These are phyloP conservation scores for Arthrobotrys sinensis DNA, from an alignment of 2,329 filamentous ascomycete genomes.

Conservation along the genomic window DNA sequence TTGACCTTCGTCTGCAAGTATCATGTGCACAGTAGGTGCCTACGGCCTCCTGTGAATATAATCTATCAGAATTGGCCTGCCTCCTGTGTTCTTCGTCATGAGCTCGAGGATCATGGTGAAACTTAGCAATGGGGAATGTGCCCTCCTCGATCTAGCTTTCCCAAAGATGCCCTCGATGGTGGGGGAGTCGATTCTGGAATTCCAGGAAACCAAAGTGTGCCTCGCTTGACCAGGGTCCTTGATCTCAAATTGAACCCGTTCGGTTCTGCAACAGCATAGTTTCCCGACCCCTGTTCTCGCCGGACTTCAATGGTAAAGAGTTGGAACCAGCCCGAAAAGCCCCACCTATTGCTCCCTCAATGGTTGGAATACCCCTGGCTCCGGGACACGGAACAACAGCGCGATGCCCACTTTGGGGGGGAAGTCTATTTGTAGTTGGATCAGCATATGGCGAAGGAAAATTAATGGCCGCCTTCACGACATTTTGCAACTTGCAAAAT, in stretches of 20 bases:
- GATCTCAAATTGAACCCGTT: slow-evolving; percentile 52
- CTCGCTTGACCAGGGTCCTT: slow-evolving; percentile 57
- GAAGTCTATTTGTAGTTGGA: slow-evolving; percentile 35
- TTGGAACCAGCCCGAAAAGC: slow-evolving; percentile 31
- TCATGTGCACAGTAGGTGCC: slow-evolving; percentile 60
- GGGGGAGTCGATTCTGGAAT: slow-evolving; percentile 60
- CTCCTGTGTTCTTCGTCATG: slow-evolving; percentile 58
- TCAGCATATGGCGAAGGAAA: slow-evolving; percentile 49
- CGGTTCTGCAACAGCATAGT: slow-evolving; percentile 59
- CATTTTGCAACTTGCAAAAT: slow-evolving; percentile 10
- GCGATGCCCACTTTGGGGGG: slow-evolving; percentile 14
- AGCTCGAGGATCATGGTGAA: slow-evolving; percentile 51
- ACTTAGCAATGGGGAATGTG: slow-evolving; percentile 54
- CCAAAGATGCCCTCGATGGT: slow-evolving; percentile 37
- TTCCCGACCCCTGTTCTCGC: slow-evolving; percentile 38
- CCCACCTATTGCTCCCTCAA: slow-evolving; percentile 20
- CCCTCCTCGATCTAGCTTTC: slow-evolving; percentile 42
- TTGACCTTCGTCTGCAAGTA: slow-evolving; percentile 52
- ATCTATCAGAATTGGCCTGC: slow-evolving; percentile 44
- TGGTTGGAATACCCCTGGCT: slow-evolving; percentile 25
- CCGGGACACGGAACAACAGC: slow-evolving; percentile 29
- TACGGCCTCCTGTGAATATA: slow-evolving; percentile 58
- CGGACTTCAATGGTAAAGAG: slow-evolving; percentile 25
- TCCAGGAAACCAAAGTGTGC: slow-evolving; percentile 53
- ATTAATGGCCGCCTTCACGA: slow-evolving; percentile 43